Conservation (phyloP, 192 early-diverging fungal genomes). For the Coemansia sp. region DNA sequence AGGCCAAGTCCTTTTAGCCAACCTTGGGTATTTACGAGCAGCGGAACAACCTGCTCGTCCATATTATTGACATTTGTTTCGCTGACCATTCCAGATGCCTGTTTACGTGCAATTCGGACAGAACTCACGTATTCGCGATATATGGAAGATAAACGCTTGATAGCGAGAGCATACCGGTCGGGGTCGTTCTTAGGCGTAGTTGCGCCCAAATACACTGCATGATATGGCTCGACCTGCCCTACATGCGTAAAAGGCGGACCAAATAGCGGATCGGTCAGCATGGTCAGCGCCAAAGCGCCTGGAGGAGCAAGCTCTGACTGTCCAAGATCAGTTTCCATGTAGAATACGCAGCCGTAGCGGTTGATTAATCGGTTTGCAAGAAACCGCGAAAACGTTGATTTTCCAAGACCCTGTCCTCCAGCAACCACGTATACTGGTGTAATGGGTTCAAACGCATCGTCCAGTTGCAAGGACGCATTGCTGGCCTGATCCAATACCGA, state of each 20-base stretch:
- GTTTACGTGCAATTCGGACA: conserved; percentile 3
- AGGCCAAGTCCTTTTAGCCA: conserved; percentile 91
- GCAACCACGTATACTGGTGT: conserved; percentile 64
- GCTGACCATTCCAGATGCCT: conserved; percentile 12
- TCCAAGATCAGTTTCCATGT: conserved; percentile 89
- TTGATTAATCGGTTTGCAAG: conserved; percentile 74
- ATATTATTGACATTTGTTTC: conserved; percentile 16
- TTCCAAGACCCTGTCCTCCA: conserved; percentile 82
- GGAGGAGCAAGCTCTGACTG: conserved; percentile 85
- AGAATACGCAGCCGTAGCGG: conserved; percentile 69
- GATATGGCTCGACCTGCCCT: conserved; percentile 57
- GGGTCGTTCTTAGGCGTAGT: conserved; percentile 76
- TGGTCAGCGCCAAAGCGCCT: conserved; percentile 77
- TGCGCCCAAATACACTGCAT: conserved; percentile 74
- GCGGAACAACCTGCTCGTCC: conserved; percentile 58
- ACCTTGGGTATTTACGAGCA: conserved; percentile 95
- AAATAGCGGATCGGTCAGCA: conserved; percentile 67
- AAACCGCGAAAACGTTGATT: conserved; percentile 83
- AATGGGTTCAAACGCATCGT: conserved; percentile 31
- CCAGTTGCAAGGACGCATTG: conserved; percentile 23
- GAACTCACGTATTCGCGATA: conserved; percentile 56
- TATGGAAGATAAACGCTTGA: conserved; percentile 61
- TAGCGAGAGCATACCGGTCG: conserved; percentile 72
- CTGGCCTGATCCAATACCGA: conserved; percentile 30
- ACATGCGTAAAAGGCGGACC: conserved; percentile 84